A percentile compares a stretch with the other conserved stretches of the same genome.
Conservation (phyloP, 2,329 filamentous ascomycete species). For the Microdochium trichocladiopsis region DNA sequence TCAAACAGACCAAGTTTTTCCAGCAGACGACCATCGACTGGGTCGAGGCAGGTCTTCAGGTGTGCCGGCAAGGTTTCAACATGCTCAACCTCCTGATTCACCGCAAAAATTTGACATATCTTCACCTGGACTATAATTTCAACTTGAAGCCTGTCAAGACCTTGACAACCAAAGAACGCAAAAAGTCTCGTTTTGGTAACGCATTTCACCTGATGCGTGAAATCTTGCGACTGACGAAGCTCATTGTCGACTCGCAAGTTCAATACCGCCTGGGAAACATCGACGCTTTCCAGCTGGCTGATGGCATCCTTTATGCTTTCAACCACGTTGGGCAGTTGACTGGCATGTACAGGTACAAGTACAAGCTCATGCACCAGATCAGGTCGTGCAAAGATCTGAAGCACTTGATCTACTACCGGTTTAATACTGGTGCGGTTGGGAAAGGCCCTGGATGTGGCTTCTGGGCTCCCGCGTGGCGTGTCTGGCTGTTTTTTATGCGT, state of each 20-base stretch:
- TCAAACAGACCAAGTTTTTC: constrained; percentile 98
- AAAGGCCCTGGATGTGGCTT: constrained; percentile 98
- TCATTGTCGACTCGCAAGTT: constrained; percentile 97
- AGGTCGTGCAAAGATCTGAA: constrained; percentile 98
- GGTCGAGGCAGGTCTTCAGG: constrained; percentile 97
- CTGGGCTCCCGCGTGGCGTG: constrained; percentile 97
- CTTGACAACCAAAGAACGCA: constrained; percentile 94
- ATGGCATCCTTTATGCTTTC: constrained; percentile 98
- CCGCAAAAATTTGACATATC: constrained; percentile 94
- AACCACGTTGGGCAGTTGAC: constrained; percentile 98
- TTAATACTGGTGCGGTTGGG: constrained; percentile 93
- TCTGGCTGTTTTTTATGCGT: constrained; percentile 99
- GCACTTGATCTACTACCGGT: constrained; percentile 98
- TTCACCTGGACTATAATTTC: constrained; percentile 99
- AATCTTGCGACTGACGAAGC: constrained; percentile 88
- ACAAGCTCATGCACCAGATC: constrained; percentile 99
- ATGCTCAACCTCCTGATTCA: constrained; percentile 98
- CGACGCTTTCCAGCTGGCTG: constrained; percentile 95
- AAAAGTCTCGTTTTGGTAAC: constrained; percentile 98
- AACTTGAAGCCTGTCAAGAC: constrained; percentile 99
- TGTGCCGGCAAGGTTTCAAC: constrained; percentile 97
- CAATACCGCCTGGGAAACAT: constrained; percentile 97
- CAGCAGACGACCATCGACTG: constrained; percentile 99
- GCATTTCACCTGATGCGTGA: constrained; percentile 99
- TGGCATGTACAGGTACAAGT: constrained; percentile 99